Percentiles rank a stretch among this genome's conserved stretches.
Conservation (phyloP, 805 yeast genomes). For the Candida succiphila region DNA sequence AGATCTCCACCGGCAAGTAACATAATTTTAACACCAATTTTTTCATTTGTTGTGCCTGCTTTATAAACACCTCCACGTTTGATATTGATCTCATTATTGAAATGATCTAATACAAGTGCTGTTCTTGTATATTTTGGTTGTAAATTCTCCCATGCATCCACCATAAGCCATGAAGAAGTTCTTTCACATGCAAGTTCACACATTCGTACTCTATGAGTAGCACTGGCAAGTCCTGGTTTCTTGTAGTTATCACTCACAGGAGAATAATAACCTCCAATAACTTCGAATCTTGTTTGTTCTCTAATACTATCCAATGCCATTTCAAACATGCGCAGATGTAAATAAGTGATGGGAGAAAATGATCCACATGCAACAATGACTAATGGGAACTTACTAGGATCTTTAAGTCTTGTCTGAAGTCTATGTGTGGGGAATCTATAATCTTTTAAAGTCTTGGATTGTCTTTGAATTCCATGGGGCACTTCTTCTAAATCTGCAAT, state of each 20-base stretch:
- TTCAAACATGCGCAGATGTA: slow-evolving; percentile 95
- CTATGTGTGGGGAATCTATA: slow-evolving; percentile 87
- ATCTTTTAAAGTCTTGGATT: slow-evolving; percentile 57
- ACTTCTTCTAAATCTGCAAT: slow-evolving; percentile 95
- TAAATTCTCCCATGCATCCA: slow-evolving; percentile 97
- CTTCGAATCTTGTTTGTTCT: slow-evolving; percentile 90
- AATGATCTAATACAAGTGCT: slow-evolving; percentile 91
- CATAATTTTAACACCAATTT: slow-evolving; percentile 82
- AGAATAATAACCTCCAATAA: slow-evolving; percentile 91
- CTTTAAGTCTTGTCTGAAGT: slow-evolving; percentile 56
- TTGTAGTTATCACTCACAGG: slow-evolving; percentile 91
- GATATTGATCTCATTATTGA: slow-evolving; percentile 88
- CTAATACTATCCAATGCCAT: slow-evolving; percentile 93
- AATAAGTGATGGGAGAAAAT: slow-evolving; percentile 89
- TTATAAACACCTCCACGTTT: slow-evolving; percentile 76
- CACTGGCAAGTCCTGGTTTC: slow-evolving; percentile 85
- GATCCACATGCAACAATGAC: slow-evolving; percentile 98
- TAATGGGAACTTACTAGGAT: slow-evolving; percentile 74
- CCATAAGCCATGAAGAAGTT: slow-evolving; percentile 96
- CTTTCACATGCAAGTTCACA: slow-evolving; percentile 97
- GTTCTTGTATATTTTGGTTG: slow-evolving; percentile 90
- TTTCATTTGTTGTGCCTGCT: slow-evolving; percentile 42
- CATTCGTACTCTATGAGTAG: slow-evolving; percentile 91
- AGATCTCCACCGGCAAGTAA: slow-evolving; percentile 95
- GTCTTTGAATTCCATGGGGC: slow-evolving; percentile 88